Conservation (phyloP, 2,329 filamentous ascomycete species). For the Cordyceps cicadae region DNA sequence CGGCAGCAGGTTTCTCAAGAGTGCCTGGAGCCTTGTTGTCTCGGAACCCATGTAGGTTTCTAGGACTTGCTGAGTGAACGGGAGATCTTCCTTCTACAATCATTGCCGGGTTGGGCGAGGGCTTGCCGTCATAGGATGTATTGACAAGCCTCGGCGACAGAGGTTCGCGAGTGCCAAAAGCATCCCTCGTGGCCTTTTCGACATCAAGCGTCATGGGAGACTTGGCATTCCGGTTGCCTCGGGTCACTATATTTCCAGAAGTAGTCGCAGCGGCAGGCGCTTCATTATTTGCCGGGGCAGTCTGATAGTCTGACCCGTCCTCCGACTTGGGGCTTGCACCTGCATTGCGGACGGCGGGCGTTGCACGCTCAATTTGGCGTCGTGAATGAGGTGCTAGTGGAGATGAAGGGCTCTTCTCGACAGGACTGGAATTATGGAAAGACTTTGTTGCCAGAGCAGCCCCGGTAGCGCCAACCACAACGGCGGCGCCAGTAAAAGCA, state of each 20-base stretch:
- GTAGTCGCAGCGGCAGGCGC: not conserved
- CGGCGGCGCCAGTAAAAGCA: conserved; percentile 23
- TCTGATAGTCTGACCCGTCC: conserved; percentile 24
- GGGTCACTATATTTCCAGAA: not conserved
- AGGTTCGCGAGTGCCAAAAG: not conserved
- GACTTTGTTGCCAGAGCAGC: not conserved
- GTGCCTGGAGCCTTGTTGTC: not conserved
- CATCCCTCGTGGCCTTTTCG: conserved; percentile 5
- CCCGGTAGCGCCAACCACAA: conserved; percentile 9
- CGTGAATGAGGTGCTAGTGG: conserved; percentile 14
- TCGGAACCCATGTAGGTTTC: not conserved
- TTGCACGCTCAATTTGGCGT: not conserved
- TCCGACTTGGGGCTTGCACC: conserved; percentile 36
- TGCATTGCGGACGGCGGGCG: conserved; percentile 11
- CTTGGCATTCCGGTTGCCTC: not conserved
- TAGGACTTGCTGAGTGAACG: conserved; percentile 1
- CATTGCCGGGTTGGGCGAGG: conserved; percentile 4
- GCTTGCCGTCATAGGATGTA: conserved; percentile 8
- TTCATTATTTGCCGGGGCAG: conserved; percentile 2
- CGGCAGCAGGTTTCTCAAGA: conserved; percentile 2
- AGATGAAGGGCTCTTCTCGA: conserved; percentile 18
- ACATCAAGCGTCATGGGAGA: conserved; percentile 6
- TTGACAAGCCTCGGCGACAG: conserved; percentile 10
- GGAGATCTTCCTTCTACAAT: not conserved
- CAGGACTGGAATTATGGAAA: conserved; percentile 34